Percentiles rank a stretch among this genome's conserved stretches.
Evolutionary conservation across 768 basidiomycete genomes (phyloP).

Genomic region (Boletus edulis): DNA sequence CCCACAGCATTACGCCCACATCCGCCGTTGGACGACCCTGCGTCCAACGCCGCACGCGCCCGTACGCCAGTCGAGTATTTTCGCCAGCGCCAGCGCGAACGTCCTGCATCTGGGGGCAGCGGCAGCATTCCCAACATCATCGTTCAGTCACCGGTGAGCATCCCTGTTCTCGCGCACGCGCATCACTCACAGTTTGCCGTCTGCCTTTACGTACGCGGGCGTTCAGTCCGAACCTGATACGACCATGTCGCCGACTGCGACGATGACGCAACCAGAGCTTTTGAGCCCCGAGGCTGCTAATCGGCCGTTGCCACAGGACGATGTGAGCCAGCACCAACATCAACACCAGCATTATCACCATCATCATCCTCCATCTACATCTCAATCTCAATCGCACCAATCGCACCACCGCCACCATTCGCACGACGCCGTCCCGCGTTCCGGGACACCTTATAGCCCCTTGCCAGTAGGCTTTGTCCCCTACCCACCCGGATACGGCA

Average conservation of each 20-base stretch:
- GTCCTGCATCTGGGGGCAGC: slow-evolving; percentile 30
- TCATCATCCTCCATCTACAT: neutral
- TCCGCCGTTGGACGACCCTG: slow-evolving; percentile 2
- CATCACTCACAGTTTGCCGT: neutral
- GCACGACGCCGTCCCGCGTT: slow-evolving; percentile 2
- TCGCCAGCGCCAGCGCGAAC: slow-evolving; percentile 28
- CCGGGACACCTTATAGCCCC: slow-evolving; percentile 7
- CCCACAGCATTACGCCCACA: neutral
- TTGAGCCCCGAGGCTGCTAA: slow-evolving; percentile 43
- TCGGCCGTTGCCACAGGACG: slow-evolving; percentile 23
- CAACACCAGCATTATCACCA: neutral
- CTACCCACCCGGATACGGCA: neutral
- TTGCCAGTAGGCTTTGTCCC: slow-evolving; percentile 24
- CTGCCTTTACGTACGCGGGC: neutral
- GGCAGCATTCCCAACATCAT: slow-evolving; percentile 40
- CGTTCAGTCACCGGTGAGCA: slow-evolving; percentile 46
- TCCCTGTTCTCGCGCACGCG: neutral
- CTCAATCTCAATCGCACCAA: neutral
- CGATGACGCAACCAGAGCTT: slow-evolving; percentile 37
- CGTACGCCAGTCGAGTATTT: slow-evolving; percentile 24
- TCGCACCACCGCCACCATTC: neutral
- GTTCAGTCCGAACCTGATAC: slow-evolving; percentile 41
- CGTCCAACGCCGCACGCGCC: slow-evolving; percentile 10
- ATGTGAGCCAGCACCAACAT: neutral
- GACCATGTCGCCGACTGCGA: slow-evolving; percentile 27